These are phyloP conservation scores for Cyphellophora attinorum DNA, from an alignment of 2,329 filamentous ascomycete genomes.

Conservation along the genomic window DNA sequence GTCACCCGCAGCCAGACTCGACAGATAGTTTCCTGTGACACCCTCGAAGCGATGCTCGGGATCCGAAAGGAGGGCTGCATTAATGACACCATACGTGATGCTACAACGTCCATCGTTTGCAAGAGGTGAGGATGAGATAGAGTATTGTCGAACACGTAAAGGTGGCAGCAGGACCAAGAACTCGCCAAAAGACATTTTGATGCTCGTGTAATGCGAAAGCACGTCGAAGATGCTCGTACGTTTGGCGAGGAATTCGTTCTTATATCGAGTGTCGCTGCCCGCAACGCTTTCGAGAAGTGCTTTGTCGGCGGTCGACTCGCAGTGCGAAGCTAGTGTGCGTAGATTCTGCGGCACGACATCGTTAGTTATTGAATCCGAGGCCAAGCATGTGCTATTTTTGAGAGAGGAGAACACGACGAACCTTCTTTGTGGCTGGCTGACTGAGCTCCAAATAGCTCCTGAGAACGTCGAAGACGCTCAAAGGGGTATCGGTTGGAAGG, in stretches of 20 bases:
- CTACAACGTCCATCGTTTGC: constrained; percentile 47
- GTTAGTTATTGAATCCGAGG: too few relatives aligned
- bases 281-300: too few relatives aligned
- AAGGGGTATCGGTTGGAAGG: constrained; percentile 45
- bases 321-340: too few relatives aligned
- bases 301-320: too few relatives aligned
- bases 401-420: too few relatives aligned
- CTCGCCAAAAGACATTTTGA: constrained; percentile 54
- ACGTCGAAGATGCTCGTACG: too few relatives aligned
- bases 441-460: constrained; percentile 63
- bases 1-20: constrained; percentile 28
- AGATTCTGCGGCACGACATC: too few relatives aligned
- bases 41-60: constrained; percentile 39
- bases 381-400: too few relatives aligned
- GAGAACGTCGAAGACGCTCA: constrained; percentile 56
- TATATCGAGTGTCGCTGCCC: too few relatives aligned
- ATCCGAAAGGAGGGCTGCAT: too few relatives aligned
- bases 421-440: constrained; percentile 62
- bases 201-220: constrained; percentile 51
- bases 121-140: constrained; percentile 66
- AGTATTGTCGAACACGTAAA: constrained; percentile 71
- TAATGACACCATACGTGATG: constrained; percentile 60
- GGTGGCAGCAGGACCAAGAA: constrained; percentile 66
- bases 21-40: constrained; percentile 53
- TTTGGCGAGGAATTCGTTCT: too few relatives aligned